phyloP scores from a whole-genome alignment of 495 filamentous ascomycete species.

The Neurospora sp. region DNA sequence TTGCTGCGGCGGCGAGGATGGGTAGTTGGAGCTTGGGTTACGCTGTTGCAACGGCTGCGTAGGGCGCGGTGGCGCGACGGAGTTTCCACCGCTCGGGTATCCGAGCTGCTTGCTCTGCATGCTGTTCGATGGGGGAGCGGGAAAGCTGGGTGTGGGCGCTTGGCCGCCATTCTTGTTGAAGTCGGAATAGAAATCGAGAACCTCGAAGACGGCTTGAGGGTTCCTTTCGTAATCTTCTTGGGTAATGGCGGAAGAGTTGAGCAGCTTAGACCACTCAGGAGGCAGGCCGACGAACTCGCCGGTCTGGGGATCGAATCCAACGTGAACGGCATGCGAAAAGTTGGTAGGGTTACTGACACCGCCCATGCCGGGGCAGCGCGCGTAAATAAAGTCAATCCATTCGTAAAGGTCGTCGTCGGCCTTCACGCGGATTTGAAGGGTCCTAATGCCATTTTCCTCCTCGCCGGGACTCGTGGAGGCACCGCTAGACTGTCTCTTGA shows the following conservation, averaged over 20 bases:
- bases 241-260: slow-evolving; percentile 91
- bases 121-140: slow-evolving; percentile 46
- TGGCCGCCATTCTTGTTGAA: slow-evolving; percentile 77
- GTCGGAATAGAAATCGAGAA: slow-evolving; percentile 94
- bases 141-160: slow-evolving; percentile 64
- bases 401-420: slow-evolving; percentile 93
- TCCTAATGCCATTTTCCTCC: slow-evolving; percentile 68
- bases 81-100: slow-evolving; percentile 46
- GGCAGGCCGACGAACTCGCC: slow-evolving; percentile 91
- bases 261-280: slow-evolving; percentile 89
- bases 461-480: slow-evolving; percentile 49
- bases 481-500: slow-evolving; percentile 62
- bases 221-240: slow-evolving; percentile 97
- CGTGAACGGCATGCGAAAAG: slow-evolving; percentile 92
- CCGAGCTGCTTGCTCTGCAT: slow-evolving; percentile 58
- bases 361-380: slow-evolving; percentile 91
- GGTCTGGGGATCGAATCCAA: slow-evolving; percentile 89
- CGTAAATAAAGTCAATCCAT: slow-evolving; percentile 96
- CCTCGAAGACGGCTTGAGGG: slow-evolving; percentile 95
- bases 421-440: slow-evolving; percentile 81
- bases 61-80: slow-evolving; percentile 72
- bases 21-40: slow-evolving; percentile 34
- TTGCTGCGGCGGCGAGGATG: slow-evolving; percentile 16
- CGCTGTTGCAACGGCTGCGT: slow-evolving; percentile 38
- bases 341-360: slow-evolving; percentile 97